These are phyloP conservation scores for Stentor coeruleus DNA, from an alignment of 73 alveolate species.

Conservation along the genomic window DNA sequence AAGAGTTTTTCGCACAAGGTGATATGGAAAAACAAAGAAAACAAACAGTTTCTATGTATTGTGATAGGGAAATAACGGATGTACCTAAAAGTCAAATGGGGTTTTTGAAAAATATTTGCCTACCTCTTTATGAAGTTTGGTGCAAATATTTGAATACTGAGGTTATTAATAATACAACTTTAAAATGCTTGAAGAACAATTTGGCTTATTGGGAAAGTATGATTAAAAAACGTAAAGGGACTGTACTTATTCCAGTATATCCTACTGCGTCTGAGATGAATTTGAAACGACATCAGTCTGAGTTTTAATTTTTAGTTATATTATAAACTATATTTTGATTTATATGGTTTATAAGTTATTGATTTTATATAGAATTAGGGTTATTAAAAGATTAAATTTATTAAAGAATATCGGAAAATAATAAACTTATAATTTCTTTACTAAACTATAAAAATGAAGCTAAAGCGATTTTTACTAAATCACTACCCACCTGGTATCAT, in stretches of 20 bases:
- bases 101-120: slow-evolving; percentile 22
- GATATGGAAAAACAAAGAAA: slow-evolving; percentile 18
- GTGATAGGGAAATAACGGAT: slow-evolving; percentile 30
- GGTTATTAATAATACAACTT: not conserved
- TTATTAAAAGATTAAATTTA: no score
- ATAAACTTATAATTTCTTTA: no score
- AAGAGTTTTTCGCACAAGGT: slow-evolving; percentile 34
- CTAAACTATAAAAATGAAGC: slow-evolving; percentile 89
- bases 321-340: no score
- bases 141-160: slow-evolving; percentile 15
- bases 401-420: no score
- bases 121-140: slow-evolving; percentile 18
- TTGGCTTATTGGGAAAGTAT: slow-evolving; percentile 1
- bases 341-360: no score
- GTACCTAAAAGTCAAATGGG: slow-evolving; percentile 7
- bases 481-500: slow-evolving; percentile 98
- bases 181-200: not conserved
- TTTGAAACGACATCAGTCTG: no score
- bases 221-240: not conserved
- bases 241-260: not conserved
- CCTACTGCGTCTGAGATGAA: no score
- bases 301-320: no score
- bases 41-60: slow-evolving; percentile 2
- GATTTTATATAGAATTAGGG: no score
- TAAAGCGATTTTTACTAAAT: slow-evolving; percentile 91